Evolutionary conservation across 371 early-diverging fungal species (phyloP).

Genomic region (Capniomyces stellatus): DNA sequence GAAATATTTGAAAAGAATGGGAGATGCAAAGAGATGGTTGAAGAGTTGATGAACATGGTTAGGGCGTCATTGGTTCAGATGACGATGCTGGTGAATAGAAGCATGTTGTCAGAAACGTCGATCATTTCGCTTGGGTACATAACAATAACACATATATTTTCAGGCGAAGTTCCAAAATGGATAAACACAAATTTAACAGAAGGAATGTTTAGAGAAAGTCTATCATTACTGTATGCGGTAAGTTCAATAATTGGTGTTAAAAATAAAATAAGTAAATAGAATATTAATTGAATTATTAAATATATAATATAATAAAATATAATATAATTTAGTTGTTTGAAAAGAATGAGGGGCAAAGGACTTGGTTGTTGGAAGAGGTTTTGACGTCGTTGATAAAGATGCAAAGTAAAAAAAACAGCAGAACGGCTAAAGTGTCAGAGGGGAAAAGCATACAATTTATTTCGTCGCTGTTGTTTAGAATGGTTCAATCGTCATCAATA

Average conservation of each 20-base stretch:
- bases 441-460: constrained; percentile 26
- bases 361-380: constrained; percentile 71
- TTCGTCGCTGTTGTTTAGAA: not conserved
- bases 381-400: constrained; percentile 43
- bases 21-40: not conserved
- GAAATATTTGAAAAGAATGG: not conserved
- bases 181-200: not conserved
- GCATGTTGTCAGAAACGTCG: not conserved
- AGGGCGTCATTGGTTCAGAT: not conserved
- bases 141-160: not conserved
- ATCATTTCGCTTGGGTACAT: constrained; percentile 1
- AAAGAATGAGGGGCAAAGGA: constrained; percentile 38
- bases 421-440: constrained; percentile 28
- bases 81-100: not conserved
- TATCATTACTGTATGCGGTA: not conserved
- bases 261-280: not conserved
- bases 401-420: constrained; percentile 16
- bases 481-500: not conserved
- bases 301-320: not conserved
- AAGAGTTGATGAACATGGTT: not conserved
- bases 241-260: not conserved
- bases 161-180: not conserved
- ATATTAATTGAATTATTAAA: not conserved
- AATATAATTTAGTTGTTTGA: constrained; percentile 30
- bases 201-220: not conserved